Evolutionary conservation across 257 asterid genomes (phyloP), one percentile per base, ranked within the genome.

Genomic region (Fraxinus americana): DNA sequence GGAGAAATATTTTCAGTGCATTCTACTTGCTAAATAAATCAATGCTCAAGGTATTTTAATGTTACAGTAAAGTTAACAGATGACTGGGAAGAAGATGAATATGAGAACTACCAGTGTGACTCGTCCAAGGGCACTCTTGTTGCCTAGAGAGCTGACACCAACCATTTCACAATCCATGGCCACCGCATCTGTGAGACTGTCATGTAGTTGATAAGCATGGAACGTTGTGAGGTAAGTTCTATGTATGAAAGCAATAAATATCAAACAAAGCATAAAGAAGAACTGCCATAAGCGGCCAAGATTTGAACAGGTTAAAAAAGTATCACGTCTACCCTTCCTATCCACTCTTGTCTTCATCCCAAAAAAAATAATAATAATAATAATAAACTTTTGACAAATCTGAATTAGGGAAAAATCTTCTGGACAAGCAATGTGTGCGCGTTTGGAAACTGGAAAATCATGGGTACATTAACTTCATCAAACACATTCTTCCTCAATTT

Each of bases 101-200:
- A 72, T 17, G 74, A 75, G 57, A 70, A 79, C 38, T 95, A 95
- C 99, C 98, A 95, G 85, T 21, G 99, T 90, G 45, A 91, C 96
- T 65, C 98, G 88, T 80, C 94, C 99, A 82, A 95, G 97, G 74
- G 99, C 99, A 71, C 93, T 93, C 89, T 87, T 93, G 91, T 89
- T 93, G 52, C 97, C 96, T n/a, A 77, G 61, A 45, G 88, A 81
- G 87, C 97, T 85, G 71, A 92, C 96, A 72, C 99, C 98, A 74
- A 94, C 99, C 99, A 94, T 94, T 87, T 95, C 99, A 76, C 98
- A 95, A 82, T 95, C 99, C 97, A 95, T 95, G 71, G 93, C 99
- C 75, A 95, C 67, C 79, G 32, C 90, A 79, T 93, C 87, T 59
- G 98, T 90, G 61, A 87, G 78, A 81, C 99, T 95, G 89, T 77